These are phyloP conservation scores for Orbilia ellipsospora DNA, from an alignment of 2,329 filamentous ascomycete species.

Conservation along the genomic window DNA sequence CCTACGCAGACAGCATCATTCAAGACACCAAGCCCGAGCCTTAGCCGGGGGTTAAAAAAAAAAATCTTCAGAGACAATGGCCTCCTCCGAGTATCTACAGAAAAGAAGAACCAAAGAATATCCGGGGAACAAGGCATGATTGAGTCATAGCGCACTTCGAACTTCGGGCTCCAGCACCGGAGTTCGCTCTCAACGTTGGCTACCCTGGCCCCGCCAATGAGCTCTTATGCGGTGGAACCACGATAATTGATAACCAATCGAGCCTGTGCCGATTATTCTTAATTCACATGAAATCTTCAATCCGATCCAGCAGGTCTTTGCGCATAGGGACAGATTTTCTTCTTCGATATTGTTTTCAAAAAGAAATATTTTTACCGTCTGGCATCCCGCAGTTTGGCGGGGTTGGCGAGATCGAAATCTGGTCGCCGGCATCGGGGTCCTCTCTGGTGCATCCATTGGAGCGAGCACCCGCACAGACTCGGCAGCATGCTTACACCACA, in stretches of 20 bases:
- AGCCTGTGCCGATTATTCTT: conserved; percentile 20
- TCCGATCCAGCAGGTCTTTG: no score
- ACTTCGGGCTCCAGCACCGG: conserved; percentile 44
- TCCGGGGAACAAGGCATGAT: conserved; percentile 39
- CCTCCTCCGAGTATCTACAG: no score
- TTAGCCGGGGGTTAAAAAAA: no score
- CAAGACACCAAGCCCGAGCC: conserved; percentile 36
- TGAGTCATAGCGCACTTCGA: conserved; percentile 41
- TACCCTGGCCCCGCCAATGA: conserved; percentile 12
- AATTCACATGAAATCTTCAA: conserved; percentile 31
- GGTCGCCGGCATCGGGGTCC: conserved; percentile 55
- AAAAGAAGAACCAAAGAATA: conserved; percentile 11
- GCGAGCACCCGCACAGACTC: no score
- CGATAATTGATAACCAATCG: conserved; percentile 22
- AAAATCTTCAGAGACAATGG: no score
- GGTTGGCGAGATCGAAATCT: conserved; percentile 27
- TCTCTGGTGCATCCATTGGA: neutral
- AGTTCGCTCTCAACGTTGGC: conserved; percentile 1
- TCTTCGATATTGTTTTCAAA: conserved; percentile 18
- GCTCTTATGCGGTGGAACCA: conserved; percentile 54
- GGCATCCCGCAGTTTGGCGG: conserved; percentile 30
- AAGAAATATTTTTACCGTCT: conserved; percentile 14
- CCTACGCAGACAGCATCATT: conserved; percentile 2
- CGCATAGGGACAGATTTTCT: conserved; percentile 5
- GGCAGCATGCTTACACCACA: no score